Conservation (phyloP, 164 flowering plant species). For the Nymphaea colorata region DNA sequence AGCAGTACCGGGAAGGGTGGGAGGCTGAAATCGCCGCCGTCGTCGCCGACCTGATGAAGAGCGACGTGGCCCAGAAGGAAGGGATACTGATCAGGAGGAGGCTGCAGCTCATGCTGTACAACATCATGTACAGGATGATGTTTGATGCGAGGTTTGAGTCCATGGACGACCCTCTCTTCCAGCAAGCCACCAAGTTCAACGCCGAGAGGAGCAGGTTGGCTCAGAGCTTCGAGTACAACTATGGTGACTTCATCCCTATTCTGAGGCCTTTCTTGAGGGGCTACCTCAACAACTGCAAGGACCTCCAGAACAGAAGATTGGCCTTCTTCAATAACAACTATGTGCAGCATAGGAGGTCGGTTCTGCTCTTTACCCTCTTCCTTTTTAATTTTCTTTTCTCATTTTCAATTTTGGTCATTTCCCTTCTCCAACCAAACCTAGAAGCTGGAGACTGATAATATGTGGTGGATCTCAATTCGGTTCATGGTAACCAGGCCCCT, state of each 20-base stretch:
- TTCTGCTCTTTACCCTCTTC: neutral
- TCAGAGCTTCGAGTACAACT: constrained; percentile 69
- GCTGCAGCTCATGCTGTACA: constrained; percentile 59
- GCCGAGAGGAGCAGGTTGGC: constrained; percentile 63
- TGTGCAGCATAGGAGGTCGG: constrained; percentile 37
- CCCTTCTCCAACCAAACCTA: no score
- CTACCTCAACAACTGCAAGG: constrained; percentile 51
- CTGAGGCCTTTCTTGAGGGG: constrained; percentile 56
- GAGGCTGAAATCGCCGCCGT: constrained; percentile 47
- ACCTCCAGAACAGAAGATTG: constrained; percentile 36
- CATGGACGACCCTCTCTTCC: constrained; percentile 44
- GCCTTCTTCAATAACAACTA: constrained; percentile 45
- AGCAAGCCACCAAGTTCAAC: constrained; percentile 32
- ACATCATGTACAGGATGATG: constrained; percentile 66
- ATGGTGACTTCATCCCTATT: constrained; percentile 67
- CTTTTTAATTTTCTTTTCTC: no score
- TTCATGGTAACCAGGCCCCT: no score
- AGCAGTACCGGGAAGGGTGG: constrained; percentile 39
- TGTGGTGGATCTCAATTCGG: no score
- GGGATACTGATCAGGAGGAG: constrained; percentile 48
- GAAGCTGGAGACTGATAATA: no score
- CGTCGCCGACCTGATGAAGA: constrained; percentile 23
- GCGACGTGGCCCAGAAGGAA: constrained; percentile 10
- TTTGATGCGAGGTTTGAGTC: constrained; percentile 50
- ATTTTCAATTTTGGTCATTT: no score